phyloP scores from a whole-genome alignment of 805 yeast genomes.

The Zygosaccharomyces lentus region DNA sequence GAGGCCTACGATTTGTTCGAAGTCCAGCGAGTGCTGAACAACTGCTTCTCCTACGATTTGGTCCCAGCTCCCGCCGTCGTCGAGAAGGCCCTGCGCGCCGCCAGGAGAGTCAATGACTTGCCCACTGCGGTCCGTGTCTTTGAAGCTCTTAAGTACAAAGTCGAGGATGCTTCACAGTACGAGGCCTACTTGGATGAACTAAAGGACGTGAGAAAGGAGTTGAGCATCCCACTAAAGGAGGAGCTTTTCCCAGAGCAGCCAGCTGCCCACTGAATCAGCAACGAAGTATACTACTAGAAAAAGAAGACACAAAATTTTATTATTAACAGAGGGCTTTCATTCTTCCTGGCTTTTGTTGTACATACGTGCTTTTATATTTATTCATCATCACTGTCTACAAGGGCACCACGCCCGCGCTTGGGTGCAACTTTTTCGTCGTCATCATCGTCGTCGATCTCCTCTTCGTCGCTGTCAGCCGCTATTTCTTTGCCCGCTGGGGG shows the following conservation, averaged over 20 bases:
- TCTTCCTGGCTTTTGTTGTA: background rate
- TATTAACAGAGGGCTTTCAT: background rate
- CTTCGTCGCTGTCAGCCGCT: conserved; percentile 23
- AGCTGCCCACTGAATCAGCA: conserved; percentile 11
- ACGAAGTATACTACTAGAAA: conserved; percentile 1
- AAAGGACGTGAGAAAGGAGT: conserved; percentile 83
- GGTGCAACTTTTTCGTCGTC: conserved; percentile 15
- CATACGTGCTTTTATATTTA: conserved; percentile 4
- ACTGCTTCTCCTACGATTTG: conserved; percentile 96
- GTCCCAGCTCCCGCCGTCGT: conserved; percentile 97
- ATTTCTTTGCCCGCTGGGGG: conserved; percentile 26
- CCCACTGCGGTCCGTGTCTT: conserved; percentile 98
- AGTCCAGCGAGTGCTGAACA: conserved; percentile 92
- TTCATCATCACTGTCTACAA: conserved; percentile 27
- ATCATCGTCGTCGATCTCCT: conserved; percentile 21
- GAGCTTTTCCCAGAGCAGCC: conserved; percentile 51
- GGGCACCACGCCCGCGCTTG: conserved; percentile 15
- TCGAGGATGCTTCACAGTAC: conserved; percentile 90
- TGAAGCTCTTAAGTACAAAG: conserved; percentile 95
- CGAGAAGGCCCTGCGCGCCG: conserved; percentile 93
- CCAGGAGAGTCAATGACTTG: conserved; percentile 98
- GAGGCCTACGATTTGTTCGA: conserved; percentile 85
- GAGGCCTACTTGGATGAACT: conserved; percentile 93
- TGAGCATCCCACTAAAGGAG: conserved; percentile 91
- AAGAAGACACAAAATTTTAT: background rate